Evolutionary conservation across 208 protist species (phyloP).

Genomic region (Acanthamoeba triangularis): DNA sequence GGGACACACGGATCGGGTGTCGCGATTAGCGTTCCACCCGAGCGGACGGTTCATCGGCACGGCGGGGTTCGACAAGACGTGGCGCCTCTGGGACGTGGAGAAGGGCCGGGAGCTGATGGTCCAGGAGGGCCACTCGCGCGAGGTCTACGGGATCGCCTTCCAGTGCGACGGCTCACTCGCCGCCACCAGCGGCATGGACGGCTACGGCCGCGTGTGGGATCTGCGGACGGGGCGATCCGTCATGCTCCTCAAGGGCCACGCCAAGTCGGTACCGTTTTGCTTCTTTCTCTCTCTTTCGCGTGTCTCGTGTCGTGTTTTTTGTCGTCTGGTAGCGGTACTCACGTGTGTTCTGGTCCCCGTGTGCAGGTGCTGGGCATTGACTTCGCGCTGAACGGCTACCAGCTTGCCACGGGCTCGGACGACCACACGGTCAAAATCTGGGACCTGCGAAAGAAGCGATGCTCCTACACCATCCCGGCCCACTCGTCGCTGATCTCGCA

Average conservation of each 20-base stretch:
- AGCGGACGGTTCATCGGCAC: constrained; percentile 79
- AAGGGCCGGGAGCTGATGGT: constrained; percentile 80
- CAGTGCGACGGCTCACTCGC: constrained; percentile 90
- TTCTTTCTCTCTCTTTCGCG: not conserved
- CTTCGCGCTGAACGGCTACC: constrained; percentile 86
- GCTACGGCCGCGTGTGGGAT: constrained; percentile 88
- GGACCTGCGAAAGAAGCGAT: constrained; percentile 88
- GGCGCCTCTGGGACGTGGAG: constrained; percentile 90
- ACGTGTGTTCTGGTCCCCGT: not conserved
- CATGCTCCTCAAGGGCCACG: constrained; percentile 86
- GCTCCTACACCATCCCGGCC: constrained; percentile 84
- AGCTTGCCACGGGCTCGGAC: constrained; percentile 83
- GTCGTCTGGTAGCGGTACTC: too few relatives aligned
- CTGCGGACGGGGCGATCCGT: constrained; percentile 84
- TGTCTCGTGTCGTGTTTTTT: too few relatives aligned
- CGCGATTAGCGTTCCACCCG: constrained; percentile 87
- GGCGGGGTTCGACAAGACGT: constrained; percentile 85
- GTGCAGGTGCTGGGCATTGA: constrained; percentile 84
- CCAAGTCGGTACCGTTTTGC: constrained; percentile 58
- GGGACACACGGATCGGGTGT: constrained; percentile 83
- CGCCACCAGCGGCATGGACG: constrained; percentile 82
- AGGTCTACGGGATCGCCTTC: constrained; percentile 88
- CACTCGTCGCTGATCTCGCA: constrained; percentile 87
- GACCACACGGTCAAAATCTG: constrained; percentile 89
- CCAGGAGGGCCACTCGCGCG: constrained; percentile 89